Evolutionary conservation across 2,329 filamentous ascomycete species (phyloP).

Genomic region (Beauveria varroae): DNA sequence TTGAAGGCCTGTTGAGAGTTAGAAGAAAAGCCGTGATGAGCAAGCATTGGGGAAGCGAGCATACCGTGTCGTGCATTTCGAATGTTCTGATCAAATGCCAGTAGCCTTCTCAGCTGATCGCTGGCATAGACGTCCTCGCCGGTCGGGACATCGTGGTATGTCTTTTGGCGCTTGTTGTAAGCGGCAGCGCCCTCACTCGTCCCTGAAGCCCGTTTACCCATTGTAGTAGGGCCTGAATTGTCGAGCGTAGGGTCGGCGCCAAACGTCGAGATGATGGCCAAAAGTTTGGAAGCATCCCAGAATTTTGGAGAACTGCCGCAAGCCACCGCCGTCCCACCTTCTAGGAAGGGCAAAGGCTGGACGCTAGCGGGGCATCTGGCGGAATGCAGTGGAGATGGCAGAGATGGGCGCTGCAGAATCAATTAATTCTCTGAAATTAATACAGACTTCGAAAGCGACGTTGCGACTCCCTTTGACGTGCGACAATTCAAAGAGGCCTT

Average conservation of each 20-base stretch:
- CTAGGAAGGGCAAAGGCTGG: slow-evolving; percentile 14
- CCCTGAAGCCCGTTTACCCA: slow-evolving; percentile 38
- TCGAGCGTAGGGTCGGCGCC: not conserved
- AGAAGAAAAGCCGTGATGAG: not conserved
- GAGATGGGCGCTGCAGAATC: not conserved
- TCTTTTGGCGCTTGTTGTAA: slow-evolving; percentile 47
- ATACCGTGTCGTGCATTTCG: slow-evolving; percentile 58
- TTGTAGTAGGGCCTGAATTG: slow-evolving; percentile 16
- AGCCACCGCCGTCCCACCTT: slow-evolving; percentile 23
- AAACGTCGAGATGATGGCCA: not conserved
- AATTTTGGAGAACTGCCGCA: slow-evolving; percentile 31
- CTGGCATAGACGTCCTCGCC: slow-evolving; percentile 55
- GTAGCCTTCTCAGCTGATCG: slow-evolving; percentile 59
- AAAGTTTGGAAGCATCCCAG: slow-evolving; percentile 16
- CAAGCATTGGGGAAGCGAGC: slow-evolving; percentile 4
- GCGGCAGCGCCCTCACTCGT: slow-evolving; percentile 32
- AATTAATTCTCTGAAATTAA: not conserved
- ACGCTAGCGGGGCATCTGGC: not conserved
- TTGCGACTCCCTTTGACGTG: too few species aligned
- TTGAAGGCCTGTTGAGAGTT: slow-evolving; percentile 45
- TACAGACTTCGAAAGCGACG: too few species aligned
- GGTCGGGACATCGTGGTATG: slow-evolving; percentile 48
- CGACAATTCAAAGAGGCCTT: too few species aligned
- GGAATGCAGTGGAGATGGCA: not conserved
- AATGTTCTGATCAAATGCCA: slow-evolving; percentile 65